phyloP scores from a whole-genome alignment of 177 flowering plant species.

The Tripterygium wilfordii region DNA sequence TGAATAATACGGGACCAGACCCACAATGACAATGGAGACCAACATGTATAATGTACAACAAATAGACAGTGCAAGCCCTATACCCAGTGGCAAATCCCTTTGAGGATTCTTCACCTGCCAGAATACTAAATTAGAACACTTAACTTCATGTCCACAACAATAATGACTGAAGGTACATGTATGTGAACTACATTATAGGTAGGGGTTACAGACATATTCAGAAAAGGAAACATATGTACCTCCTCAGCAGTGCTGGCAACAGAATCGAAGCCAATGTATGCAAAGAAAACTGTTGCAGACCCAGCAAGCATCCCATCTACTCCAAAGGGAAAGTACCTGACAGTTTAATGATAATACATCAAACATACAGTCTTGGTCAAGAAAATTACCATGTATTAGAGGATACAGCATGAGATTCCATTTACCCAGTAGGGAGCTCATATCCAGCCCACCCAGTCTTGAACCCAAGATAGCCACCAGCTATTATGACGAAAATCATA shows the following conservation, averaged over 20 bases:
- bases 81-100: constrained; percentile 89
- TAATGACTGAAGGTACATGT: no score
- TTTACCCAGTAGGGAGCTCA: constrained; percentile 73
- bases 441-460: constrained; percentile 92
- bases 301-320: constrained; percentile 96
- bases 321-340: constrained; percentile 86
- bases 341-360: background rate
- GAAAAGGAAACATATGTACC: constrained; percentile 57
- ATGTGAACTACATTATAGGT: constrained; percentile 22
- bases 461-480: constrained; percentile 85
- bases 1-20: constrained; percentile 87
- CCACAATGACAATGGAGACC: constrained; percentile 88
- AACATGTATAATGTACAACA: constrained; percentile 90
- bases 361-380: background rate
- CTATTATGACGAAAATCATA: constrained; percentile 78
- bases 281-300: constrained; percentile 94
- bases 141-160: no score
- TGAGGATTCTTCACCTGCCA: constrained; percentile 90
- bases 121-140: no score
- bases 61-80: constrained; percentile 66
- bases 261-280: constrained; percentile 93
- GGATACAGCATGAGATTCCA: background rate
- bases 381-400: background rate
- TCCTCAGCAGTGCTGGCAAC: constrained; percentile 99
- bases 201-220: background rate